Conservation (phyloP, 495 filamentous ascomycete species). For the Penicillium fimorum region DNA sequence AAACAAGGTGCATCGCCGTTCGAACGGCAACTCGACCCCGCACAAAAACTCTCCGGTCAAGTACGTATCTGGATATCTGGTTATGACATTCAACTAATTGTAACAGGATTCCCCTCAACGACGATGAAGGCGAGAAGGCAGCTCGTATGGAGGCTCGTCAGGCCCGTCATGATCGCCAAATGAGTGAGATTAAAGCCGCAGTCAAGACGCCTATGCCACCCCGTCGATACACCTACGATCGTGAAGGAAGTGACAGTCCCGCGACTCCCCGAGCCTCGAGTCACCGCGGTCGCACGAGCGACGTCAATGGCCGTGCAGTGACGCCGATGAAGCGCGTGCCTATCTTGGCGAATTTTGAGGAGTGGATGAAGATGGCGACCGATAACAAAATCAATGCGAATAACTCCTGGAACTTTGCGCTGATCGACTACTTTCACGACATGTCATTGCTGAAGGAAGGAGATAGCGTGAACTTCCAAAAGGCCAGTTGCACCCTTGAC, state of each 20-base stretch:
- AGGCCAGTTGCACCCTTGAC: slow-evolving; percentile 95
- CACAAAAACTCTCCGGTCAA: slow-evolving; percentile 66
- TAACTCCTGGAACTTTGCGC: slow-evolving; percentile 98
- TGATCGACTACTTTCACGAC: slow-evolving; percentile 99
- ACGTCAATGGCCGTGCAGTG: slow-evolving; percentile 67
- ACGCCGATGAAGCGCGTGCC: slow-evolving; percentile 97
- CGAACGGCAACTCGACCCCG: slow-evolving; percentile 54
- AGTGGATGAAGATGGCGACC: slow-evolving; percentile 99
- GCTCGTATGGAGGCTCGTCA: slow-evolving; percentile 83
- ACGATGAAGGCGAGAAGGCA: slow-evolving; percentile 90
- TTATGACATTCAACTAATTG: slow-evolving; percentile 16
- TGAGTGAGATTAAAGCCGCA: slow-evolving; percentile 86
- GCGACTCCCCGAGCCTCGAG: slow-evolving; percentile 58
- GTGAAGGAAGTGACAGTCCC: slow-evolving; percentile 64
- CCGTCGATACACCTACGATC: slow-evolving; percentile 65
- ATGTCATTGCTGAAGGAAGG: slow-evolving; percentile 97
- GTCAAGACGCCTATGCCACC: slow-evolving; percentile 71
- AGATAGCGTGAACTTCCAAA: slow-evolving; percentile 97
- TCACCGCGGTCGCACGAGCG: slow-evolving; percentile 54
- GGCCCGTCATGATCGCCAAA: slow-evolving; percentile 84
- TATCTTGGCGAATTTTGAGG: slow-evolving; percentile 95
- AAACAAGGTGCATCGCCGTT: slow-evolving; percentile 52
- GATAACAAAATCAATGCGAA: slow-evolving; percentile 99
- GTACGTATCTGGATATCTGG: slow-evolving; percentile 42
- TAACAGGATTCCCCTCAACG: slow-evolving; percentile 80